A percentile compares a stretch with the other conserved stretches of the same genome.
These are phyloP conservation scores for Agapanthus africanus DNA, from an alignment of 106 monocot genomes.

Conservation along the genomic window DNA sequence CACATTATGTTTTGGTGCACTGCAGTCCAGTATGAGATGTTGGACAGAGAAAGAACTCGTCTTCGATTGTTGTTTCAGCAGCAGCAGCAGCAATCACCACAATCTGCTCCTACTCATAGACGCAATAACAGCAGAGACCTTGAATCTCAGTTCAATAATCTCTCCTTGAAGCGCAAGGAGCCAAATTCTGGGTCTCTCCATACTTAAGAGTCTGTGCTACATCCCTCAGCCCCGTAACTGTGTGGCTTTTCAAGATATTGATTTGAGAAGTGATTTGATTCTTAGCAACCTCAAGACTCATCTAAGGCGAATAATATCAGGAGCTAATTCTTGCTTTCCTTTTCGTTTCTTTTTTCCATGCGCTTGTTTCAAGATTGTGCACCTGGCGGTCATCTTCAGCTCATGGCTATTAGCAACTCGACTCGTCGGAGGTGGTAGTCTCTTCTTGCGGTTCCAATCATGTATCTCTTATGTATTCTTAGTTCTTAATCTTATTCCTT, in stretches of 20 bases:
- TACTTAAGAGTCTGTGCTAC: constrained; percentile 15
- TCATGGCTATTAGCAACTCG: constrained; percentile 25
- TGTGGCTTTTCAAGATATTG: constrained; percentile 11
- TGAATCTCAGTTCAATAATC: constrained; percentile 58
- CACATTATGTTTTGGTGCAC: no score
- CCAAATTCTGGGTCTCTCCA: constrained; percentile 41
- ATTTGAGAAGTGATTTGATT: constrained; percentile 12
- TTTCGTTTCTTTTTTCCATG: constrained; percentile 20
- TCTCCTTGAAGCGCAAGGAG: constrained; percentile 76
- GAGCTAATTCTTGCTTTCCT: constrained; percentile 15
- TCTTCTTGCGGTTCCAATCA: no score
- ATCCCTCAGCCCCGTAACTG: constrained; percentile 3
- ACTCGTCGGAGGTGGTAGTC: constrained; percentile 66
- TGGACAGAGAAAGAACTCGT: constrained; percentile 82
- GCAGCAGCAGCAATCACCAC: constrained; percentile 31
- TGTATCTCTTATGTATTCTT: no score
- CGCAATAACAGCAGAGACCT: constrained; percentile 76
- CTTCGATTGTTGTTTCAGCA: constrained; percentile 51
- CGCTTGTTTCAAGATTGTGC: constrained; percentile 30
- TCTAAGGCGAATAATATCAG: constrained; percentile 33
- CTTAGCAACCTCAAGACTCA: no score
- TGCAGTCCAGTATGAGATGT: constrained; percentile 96
- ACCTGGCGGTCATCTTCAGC: constrained; percentile 72
- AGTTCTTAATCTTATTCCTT: no score
- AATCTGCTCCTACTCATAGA: constrained; percentile 28